phyloP scores from a whole-genome alignment of 2,329 filamentous ascomycete genomes.

The Penicillium sp. region DNA sequence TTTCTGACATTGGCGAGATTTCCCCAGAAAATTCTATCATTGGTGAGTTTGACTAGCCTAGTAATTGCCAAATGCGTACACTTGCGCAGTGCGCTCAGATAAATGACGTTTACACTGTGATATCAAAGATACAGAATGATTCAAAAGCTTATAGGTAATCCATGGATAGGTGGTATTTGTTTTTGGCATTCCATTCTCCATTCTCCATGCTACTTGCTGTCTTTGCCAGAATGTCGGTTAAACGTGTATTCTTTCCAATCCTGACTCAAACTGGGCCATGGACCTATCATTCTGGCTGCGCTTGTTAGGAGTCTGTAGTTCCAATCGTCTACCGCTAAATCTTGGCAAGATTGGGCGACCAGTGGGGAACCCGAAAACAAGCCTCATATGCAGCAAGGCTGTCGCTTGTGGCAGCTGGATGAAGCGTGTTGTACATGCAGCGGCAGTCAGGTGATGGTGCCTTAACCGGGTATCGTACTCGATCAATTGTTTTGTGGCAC shows the following conservation, averaged over 20 bases:
- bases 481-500: constrained; percentile 1
- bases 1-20: neutral
- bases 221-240: neutral
- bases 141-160: too few species aligned
- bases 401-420: constrained; percentile 4
- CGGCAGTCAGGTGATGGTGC: constrained; percentile 16
- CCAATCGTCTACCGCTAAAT: neutral
- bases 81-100: neutral
- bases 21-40: neutral
- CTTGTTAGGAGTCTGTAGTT: neutral
- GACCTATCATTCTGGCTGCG: neutral
- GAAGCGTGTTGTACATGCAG: constrained; percentile 11
- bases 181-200: neutral
- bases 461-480: constrained; percentile 6
- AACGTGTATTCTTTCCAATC: neutral
- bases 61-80: constrained; percentile 1
- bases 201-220: neutral
- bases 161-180: neutral
- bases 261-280: neutral
- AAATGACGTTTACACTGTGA: constrained; percentile 3
- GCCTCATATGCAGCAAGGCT: constrained; percentile 4
- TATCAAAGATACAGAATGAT: neutral
- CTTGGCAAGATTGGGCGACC: neutral
- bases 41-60: neutral
- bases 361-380: constrained; percentile 4